phyloP scores from a whole-genome alignment of 257 asterid species.

The Plantago elongata region DNA sequence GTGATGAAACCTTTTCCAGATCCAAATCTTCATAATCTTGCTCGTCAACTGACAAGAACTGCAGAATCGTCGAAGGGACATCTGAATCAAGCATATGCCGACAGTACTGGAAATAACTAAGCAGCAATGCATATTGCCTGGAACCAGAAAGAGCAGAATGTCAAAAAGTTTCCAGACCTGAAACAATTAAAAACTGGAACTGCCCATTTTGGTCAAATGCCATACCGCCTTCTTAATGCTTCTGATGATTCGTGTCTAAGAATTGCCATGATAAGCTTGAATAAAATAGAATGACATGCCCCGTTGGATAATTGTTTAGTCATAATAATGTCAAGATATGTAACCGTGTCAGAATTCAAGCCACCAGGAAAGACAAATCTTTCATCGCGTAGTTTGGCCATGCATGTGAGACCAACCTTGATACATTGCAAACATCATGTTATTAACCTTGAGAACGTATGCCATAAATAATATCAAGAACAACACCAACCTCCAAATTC shows the following conservation, averaged over 20 bases:
- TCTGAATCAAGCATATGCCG: slow-evolving; percentile 89
- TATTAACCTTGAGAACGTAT: slow-evolving; percentile 10
- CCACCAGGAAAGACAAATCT: slow-evolving; percentile 71
- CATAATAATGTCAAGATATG: slow-evolving; percentile 71
- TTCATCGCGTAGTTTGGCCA: slow-evolving; percentile 92
- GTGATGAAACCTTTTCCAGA: slow-evolving; percentile 66
- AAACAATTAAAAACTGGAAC: slow-evolving; percentile 10
- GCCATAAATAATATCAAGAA: not conserved
- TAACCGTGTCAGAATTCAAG: slow-evolving; percentile 60
- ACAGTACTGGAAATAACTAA: slow-evolving; percentile 90
- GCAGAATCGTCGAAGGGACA: slow-evolving; percentile 65
- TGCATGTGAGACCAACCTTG: slow-evolving; percentile 95
- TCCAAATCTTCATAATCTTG: slow-evolving; percentile 72
- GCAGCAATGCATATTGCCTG: slow-evolving; percentile 97
- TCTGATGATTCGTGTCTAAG: slow-evolving; percentile 89
- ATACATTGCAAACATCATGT: slow-evolving; percentile 22
- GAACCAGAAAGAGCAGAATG: slow-evolving; percentile 25
- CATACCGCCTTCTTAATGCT: slow-evolving; percentile 90
- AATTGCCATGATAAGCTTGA: slow-evolving; percentile 82
- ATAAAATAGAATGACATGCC: slow-evolving; percentile 81
- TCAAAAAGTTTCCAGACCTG: slow-evolving; percentile 22
- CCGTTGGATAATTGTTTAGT: slow-evolving; percentile 74
- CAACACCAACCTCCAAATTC: slow-evolving; percentile 5
- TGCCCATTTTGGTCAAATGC: slow-evolving; percentile 14
- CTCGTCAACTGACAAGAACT: slow-evolving; percentile 65